Conservation (phyloP, 176 grass and related monocot genomes). For the Rhynchospora breviuscula region DNA sequence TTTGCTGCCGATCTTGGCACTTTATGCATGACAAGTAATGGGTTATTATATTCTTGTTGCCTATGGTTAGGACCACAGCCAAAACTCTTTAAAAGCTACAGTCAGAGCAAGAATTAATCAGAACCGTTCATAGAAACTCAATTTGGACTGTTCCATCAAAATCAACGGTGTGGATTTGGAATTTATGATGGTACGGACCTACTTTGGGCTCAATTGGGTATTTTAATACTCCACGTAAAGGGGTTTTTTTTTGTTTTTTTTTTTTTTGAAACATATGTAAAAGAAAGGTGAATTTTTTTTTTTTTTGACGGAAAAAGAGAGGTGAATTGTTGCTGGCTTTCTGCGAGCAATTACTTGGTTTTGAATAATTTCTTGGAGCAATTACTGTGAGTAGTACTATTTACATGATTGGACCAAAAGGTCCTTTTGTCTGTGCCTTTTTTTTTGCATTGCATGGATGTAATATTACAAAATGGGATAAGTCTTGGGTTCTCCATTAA, state of each 20-base stretch:
- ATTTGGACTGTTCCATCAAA: neutral
- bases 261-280: no score
- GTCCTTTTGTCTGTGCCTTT: neutral
- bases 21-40: neutral
- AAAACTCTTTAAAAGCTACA: neutral
- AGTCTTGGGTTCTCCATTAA: no score
- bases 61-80: neutral
- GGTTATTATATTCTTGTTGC: no score
- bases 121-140: neutral
- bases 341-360: neutral
- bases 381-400: neutral
- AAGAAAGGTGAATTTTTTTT: no score
- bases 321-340: no score
- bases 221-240: neutral
- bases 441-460: neutral
- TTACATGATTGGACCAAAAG: neutral
- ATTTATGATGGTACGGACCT: neutral
- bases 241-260: no score
- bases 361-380: neutral
- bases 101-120: neutral
- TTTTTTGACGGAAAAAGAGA: no score
- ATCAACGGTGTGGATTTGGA: neutral
- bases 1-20: neutral
- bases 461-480: no score
- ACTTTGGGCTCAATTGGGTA: neutral